Evolutionary conservation across 345 rosid genomes (phyloP).

Genomic region (Turnera subulata): DNA sequence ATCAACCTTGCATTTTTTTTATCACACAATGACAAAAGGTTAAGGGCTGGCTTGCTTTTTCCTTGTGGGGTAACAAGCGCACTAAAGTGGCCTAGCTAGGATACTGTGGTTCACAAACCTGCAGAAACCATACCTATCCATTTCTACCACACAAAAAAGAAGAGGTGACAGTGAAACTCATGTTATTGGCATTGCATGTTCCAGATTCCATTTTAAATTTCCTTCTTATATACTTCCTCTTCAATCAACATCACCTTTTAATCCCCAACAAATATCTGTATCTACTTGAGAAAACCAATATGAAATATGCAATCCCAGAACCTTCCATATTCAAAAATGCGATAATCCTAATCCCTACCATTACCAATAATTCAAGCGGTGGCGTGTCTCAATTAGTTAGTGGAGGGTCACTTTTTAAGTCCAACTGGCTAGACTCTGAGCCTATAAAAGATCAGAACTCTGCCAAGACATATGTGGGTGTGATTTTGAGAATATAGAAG

Average conservation of each 20-base stretch:
- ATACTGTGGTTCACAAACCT: slow-evolving; percentile 22
- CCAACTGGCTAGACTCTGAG: slow-evolving; percentile 12
- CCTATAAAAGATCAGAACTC: slow-evolving; percentile 41
- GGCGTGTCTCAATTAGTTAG: slow-evolving; percentile 27
- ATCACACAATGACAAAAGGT: background rate
- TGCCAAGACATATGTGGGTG: slow-evolving; percentile 12
- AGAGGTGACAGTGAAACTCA: slow-evolving; percentile 8
- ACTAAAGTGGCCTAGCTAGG: slow-evolving; percentile 9
- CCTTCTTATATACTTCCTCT: background rate
- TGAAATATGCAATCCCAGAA: slow-evolving; percentile 18
- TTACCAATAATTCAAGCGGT: slow-evolving; percentile 20
- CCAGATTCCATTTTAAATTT: slow-evolving; percentile 18
- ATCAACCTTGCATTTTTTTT: background rate
- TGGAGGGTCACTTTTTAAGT: slow-evolving; percentile 30
- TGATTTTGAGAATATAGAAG: slow-evolving; percentile 3
- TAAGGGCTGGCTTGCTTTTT: slow-evolving; percentile 3
- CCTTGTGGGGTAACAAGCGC: slow-evolving; percentile 37
- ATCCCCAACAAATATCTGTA: background rate
- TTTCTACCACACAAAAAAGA: slow-evolving; percentile 16
- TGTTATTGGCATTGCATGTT: slow-evolving; percentile 19
- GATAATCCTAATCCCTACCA: slow-evolving; percentile 30
- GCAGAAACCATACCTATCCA: slow-evolving; percentile 8
- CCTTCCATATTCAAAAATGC: slow-evolving; percentile 24
- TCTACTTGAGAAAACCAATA: background rate
- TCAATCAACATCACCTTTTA: slow-evolving; percentile 36